Evolutionary conservation across 2,329 filamentous ascomycete species (phyloP).

Genomic region (Lasiodiplodia hormozganensis): DNA sequence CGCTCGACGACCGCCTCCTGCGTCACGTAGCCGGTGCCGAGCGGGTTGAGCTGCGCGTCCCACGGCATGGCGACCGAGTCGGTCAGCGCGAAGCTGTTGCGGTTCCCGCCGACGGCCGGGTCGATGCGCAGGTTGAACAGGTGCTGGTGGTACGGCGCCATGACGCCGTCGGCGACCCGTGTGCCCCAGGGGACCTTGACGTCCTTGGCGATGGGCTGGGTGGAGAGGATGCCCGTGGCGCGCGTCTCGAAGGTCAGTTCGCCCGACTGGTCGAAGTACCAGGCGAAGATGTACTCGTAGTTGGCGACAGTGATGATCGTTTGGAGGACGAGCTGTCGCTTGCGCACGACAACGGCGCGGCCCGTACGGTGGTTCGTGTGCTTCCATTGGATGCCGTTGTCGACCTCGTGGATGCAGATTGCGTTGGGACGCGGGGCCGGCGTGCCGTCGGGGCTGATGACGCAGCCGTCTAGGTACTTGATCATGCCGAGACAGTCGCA

Average conservation of each 20-base stretch:
- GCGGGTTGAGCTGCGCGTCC: conserved; percentile 63
- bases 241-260: conserved; percentile 67
- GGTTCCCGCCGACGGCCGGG: conserved; percentile 65
- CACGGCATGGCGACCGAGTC: conserved; percentile 59
- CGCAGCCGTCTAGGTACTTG: conserved; percentile 68
- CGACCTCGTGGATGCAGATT: conserved; percentile 73
- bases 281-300: conserved; percentile 74
- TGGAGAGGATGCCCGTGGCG: conserved; percentile 71
- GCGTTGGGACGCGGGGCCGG: conserved; percentile 64
- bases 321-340: conserved; percentile 69
- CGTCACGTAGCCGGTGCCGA: conserved; percentile 67
- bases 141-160: conserved; percentile 75
- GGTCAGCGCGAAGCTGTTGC: conserved; percentile 62
- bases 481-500: conserved; percentile 74
- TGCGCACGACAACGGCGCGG: conserved; percentile 66
- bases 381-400: conserved; percentile 73
- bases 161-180: conserved; percentile 67
- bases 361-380: conserved; percentile 72
- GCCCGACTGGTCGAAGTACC: conserved; percentile 68
- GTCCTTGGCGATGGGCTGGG: conserved; percentile 65
- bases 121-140: conserved; percentile 71
- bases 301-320: conserved; percentile 73
- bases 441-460: conserved; percentile 61
- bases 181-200: conserved; percentile 64
- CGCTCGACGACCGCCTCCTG: conserved; percentile 56